These are phyloP conservation scores for Parietaria judaica DNA, from an alignment of 306 rosid species.

Conservation along the genomic window DNA sequence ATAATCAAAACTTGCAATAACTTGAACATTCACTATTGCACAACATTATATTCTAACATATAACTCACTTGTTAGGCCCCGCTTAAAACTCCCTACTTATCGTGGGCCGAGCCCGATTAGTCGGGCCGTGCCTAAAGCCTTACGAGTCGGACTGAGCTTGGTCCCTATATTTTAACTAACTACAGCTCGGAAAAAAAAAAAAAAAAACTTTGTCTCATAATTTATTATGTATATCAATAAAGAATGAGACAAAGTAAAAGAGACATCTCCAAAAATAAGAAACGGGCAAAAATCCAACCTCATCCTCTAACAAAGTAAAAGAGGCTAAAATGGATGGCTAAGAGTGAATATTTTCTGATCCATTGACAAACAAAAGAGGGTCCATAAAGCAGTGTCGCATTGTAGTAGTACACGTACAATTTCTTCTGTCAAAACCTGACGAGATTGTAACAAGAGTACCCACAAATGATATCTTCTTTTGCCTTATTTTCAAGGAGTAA, in stretches of 20 bases:
- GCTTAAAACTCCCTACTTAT: too few relatives aligned
- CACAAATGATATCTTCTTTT: not conserved
- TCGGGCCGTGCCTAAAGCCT: too few relatives aligned
- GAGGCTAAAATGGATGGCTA: not conserved
- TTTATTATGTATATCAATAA: not conserved
- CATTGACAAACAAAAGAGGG: conserved; percentile 1
- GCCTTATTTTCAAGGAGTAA: not conserved
- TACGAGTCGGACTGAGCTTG: too few relatives aligned
- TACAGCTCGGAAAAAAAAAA: too few relatives aligned
- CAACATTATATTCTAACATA: too few relatives aligned
- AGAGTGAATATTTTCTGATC: not conserved
- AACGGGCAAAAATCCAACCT: not conserved
- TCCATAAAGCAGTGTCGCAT: not conserved
- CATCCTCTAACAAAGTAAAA: not conserved
- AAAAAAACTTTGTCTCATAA: not conserved
- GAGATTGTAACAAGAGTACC: not conserved
- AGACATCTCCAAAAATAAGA: not conserved
- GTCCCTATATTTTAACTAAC: too few relatives aligned
- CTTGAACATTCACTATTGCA: too few relatives aligned
- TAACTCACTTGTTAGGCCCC: too few relatives aligned
- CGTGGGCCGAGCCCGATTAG: too few relatives aligned
- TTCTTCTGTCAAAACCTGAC: not conserved
- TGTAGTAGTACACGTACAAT: not conserved
- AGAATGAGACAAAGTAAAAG: not conserved
- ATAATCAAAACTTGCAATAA: too few relatives aligned